Evolutionary conservation across 169 alveolate genomes (phyloP).

Genomic region (Plasmodium reichenowi): DNA sequence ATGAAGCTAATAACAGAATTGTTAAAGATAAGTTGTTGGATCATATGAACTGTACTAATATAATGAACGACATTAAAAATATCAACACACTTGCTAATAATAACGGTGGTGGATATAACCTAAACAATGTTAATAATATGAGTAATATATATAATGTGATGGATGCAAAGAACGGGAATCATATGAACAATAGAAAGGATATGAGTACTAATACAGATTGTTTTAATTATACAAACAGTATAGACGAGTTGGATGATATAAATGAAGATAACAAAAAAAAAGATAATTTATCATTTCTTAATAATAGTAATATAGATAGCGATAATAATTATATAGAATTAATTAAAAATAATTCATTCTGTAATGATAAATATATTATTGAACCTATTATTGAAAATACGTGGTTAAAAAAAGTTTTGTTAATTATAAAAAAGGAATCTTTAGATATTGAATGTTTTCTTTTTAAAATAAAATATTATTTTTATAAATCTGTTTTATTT

Average conservation of each 20-base stretch:
- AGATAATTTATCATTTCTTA: not conserved
- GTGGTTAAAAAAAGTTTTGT: conserved; percentile 82
- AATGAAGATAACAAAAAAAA: conserved; percentile 3
- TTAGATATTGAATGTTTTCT: conserved; percentile 77
- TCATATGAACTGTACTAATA: not conserved
- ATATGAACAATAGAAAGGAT: not conserved
- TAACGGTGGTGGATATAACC: not conserved
- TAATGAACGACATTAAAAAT: not conserved
- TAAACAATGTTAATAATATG: not conserved
- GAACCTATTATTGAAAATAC: conserved; percentile 86
- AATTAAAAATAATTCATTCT: conserved; percentile 42
- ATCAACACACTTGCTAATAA: too few relatives aligned
- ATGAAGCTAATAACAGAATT: not conserved
- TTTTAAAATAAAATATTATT: conserved; percentile 77
- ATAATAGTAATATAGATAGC: not conserved
- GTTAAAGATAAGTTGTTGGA: not conserved
- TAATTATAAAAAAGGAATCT: conserved; percentile 77
- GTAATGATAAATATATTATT: conserved; percentile 49
- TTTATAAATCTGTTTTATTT: conserved; percentile 82
- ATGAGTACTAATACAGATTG: conserved; percentile 9
- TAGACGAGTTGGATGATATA: too few relatives aligned
- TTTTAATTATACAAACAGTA: too few relatives aligned
- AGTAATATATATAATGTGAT: not conserved
- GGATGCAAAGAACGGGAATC: not conserved
- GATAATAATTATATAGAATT: conserved; percentile 28